A percentile compares a stretch with the other conserved stretches of the same genome.
These are phyloP conservation scores for Mycogone perniciosa DNA, from an alignment of 2,329 filamentous ascomycete genomes.

Conservation along the genomic window DNA sequence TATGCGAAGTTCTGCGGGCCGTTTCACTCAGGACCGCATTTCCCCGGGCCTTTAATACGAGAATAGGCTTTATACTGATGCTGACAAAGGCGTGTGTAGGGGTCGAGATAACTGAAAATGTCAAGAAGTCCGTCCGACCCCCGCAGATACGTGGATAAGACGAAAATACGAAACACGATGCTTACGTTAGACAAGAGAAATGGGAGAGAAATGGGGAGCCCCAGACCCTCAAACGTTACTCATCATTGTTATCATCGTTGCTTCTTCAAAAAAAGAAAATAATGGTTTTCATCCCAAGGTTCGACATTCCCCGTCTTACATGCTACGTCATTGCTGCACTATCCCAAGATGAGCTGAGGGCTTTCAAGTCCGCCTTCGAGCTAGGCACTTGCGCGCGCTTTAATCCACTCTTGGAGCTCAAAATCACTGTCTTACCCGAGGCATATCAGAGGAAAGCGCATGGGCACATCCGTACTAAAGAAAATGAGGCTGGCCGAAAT, in stretches of 20 bases:
- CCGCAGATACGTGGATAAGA: no score
- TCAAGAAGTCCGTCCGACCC: no score
- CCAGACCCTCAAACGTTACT: no score
- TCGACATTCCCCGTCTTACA: background rate
- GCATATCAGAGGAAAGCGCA: constrained; percentile 16
- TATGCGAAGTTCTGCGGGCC: no score
- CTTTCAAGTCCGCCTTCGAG: constrained; percentile 18
- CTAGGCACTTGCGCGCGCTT: constrained; percentile 17
- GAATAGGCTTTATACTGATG: no score
- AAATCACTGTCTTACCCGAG: constrained; percentile 16
- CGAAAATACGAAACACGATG: no score
- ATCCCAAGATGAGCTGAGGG: background rate
- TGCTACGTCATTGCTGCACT: constrained; percentile 1
- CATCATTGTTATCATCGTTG: background rate
- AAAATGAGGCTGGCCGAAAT: constrained; percentile 16
- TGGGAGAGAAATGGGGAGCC: no score
- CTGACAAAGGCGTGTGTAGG: no score
- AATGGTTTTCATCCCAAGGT: background rate
- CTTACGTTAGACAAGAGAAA: no score
- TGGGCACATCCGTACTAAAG: constrained; percentile 17
- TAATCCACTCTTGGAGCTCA: constrained; percentile 16
- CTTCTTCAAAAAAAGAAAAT: background rate
- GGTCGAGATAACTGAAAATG: no score
- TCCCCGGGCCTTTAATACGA: no score
- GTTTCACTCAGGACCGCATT: no score